phyloP scores from a whole-genome alignment of 768 basidiomycete genomes.

The Pulveroboletus sp. region DNA sequence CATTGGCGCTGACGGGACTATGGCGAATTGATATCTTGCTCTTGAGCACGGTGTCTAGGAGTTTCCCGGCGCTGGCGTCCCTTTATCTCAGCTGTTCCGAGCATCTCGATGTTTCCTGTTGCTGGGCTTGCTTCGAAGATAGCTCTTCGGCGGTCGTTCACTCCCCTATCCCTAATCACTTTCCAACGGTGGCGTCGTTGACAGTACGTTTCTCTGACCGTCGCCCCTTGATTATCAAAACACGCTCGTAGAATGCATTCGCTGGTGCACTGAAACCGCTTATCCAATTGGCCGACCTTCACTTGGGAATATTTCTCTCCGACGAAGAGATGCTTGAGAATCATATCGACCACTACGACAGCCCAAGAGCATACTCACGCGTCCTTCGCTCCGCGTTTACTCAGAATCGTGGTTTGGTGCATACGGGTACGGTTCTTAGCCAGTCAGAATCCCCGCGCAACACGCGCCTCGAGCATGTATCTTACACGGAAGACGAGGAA shows the following conservation, averaged over 20 bases:
- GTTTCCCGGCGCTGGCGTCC: constrained; percentile 43
- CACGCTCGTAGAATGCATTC: constrained; percentile 37
- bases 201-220: constrained; percentile 43
- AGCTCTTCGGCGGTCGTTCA: constrained; percentile 51
- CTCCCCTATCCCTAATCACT: constrained; percentile 61
- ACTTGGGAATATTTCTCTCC: constrained; percentile 64
- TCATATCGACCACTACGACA: constrained; percentile 37
- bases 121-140: constrained; percentile 65
- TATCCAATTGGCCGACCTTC: constrained; percentile 45
- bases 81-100: constrained; percentile 61
- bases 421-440: constrained; percentile 18
- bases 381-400: constrained; percentile 9
- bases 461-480: constrained; percentile 13
- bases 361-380: constrained; percentile 20
- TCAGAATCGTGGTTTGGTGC: constrained; percentile 1
- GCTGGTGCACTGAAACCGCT: constrained; percentile 46
- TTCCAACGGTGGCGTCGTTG: constrained; percentile 39
- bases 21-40: constrained; percentile 54
- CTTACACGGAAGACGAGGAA: constrained; percentile 19
- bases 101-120: constrained; percentile 55
- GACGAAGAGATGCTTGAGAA: constrained; percentile 45
- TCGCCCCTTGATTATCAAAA: constrained; percentile 1
- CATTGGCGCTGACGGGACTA: constrained; percentile 50
- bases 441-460: constrained; percentile 19
- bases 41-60: constrained; percentile 43